Evolutionary conservation across 345 rosid genomes (phyloP).

Genomic region (Trapa incisa): DNA sequence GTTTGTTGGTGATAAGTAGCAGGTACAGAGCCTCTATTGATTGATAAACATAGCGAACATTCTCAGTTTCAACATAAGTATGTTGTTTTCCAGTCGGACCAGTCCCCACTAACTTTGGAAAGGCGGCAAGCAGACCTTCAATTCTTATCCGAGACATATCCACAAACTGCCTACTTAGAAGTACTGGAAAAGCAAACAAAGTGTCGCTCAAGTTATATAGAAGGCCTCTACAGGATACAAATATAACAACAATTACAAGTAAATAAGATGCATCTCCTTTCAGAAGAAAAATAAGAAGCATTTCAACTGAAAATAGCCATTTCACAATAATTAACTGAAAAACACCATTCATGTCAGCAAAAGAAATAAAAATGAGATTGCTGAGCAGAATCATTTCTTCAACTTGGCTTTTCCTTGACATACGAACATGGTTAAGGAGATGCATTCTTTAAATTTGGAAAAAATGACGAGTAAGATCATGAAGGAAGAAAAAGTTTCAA

Average conservation of each 20-base stretch:
- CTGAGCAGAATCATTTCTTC: not conserved
- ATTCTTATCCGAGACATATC: slow-evolving; percentile 94
- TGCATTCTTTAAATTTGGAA: not conserved
- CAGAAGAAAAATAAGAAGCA: not conserved
- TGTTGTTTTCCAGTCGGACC: slow-evolving; percentile 63
- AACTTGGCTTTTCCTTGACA: not conserved
- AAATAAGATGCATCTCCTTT: too few species aligned
- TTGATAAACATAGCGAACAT: slow-evolving; percentile 97
- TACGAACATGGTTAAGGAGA: not conserved
- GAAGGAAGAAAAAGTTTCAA: not conserved
- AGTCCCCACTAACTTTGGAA: slow-evolving; percentile 93
- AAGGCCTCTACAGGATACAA: too few species aligned
- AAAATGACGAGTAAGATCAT: not conserved
- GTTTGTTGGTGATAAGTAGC: slow-evolving; percentile 91
- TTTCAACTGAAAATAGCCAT: not conserved
- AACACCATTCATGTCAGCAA: not conserved
- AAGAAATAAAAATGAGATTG: not conserved
- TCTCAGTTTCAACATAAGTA: slow-evolving; percentile 91
- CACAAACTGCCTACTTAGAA: slow-evolving; percentile 89
- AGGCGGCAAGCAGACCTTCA: slow-evolving; percentile 98
- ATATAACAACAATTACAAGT: not conserved
- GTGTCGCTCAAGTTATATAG: not conserved
- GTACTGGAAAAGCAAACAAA: slow-evolving; percentile 40
- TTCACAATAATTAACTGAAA: not conserved
- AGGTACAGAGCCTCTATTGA: slow-evolving; percentile 81